These are phyloP conservation scores for Exophiala dermatitidis DNA, from an alignment of 2,329 filamentous ascomycete species.

Conservation along the genomic window DNA sequence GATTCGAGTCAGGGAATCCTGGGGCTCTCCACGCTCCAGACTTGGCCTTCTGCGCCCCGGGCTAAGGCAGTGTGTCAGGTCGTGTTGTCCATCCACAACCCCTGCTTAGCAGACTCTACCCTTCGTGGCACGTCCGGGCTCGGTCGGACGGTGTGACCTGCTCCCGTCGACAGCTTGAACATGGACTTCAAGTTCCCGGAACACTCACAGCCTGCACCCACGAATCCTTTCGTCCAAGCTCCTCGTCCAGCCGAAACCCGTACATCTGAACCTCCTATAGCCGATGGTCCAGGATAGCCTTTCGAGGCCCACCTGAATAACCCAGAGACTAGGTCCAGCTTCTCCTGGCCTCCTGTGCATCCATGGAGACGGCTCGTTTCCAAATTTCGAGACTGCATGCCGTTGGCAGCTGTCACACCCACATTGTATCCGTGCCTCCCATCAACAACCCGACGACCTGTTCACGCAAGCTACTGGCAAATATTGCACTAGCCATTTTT, in stretches of 20 bases:
- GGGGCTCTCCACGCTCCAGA: not conserved
- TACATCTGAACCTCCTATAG: not conserved
- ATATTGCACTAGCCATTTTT: not conserved
- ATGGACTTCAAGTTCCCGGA: too few relatives aligned
- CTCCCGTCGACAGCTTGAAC: not conserved
- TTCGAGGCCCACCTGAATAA: too few relatives aligned
- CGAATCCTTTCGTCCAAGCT: too few relatives aligned
- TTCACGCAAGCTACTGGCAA: not conserved
- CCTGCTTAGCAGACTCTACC: not conserved
- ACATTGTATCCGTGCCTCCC: not conserved
- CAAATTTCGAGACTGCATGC: slow-evolving; percentile 8
- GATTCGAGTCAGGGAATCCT: not conserved
- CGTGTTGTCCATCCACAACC: not conserved
- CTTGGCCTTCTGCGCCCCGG: not conserved
- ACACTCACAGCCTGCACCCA: too few relatives aligned
- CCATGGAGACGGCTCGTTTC: slow-evolving; percentile 5
- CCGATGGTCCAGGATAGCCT: not conserved
- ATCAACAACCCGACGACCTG: not conserved
- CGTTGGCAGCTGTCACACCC: slow-evolving; percentile 1
- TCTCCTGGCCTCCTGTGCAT: slow-evolving; percentile 1
- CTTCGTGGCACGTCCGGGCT: not conserved
- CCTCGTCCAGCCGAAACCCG: not conserved
- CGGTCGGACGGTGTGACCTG: too few relatives aligned
- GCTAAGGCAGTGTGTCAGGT: not conserved
- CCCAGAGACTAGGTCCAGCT: not conserved